phyloP scores from a whole-genome alignment of 2,329 filamentous ascomycete species.

The Fusarium praegraminearum region DNA sequence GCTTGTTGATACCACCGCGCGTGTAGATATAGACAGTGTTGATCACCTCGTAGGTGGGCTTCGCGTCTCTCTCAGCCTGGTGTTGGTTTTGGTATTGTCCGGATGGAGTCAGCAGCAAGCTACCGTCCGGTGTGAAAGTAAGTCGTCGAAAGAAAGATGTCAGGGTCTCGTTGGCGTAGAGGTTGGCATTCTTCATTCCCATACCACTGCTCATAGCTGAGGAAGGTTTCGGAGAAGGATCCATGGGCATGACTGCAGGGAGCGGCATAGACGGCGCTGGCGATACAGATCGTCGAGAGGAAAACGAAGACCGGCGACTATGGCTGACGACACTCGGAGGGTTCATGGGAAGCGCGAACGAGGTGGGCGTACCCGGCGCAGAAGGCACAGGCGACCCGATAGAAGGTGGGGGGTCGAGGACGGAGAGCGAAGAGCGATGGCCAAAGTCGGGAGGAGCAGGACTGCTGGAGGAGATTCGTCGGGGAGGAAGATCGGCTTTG shows the following conservation, averaged over 20 bases:
- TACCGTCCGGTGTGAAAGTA: slow-evolving; percentile 95
- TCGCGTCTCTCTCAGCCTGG: slow-evolving; percentile 72
- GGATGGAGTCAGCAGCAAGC: slow-evolving; percentile 91
- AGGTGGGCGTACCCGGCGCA: slow-evolving; percentile 92
- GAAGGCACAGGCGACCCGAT: slow-evolving; percentile 89
- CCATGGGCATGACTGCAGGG: slow-evolving; percentile 94
- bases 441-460: slow-evolving; percentile 88
- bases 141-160: slow-evolving; percentile 96
- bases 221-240: slow-evolving; percentile 82
- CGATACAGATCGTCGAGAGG: slow-evolving; percentile 86
- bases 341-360: slow-evolving; percentile 91
- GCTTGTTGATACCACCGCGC: slow-evolving; percentile 94
- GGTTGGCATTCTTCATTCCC: slow-evolving; percentile 83
- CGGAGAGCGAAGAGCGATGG: slow-evolving; percentile 73
- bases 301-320: slow-evolving; percentile 95
- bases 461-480: slow-evolving; percentile 90
- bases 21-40: slow-evolving; percentile 99
- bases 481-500: slow-evolving; percentile 90
- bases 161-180: slow-evolving; percentile 96
- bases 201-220: slow-evolving; percentile 66
- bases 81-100: slow-evolving; percentile 92
- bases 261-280: slow-evolving; percentile 94
- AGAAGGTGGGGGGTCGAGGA: slow-evolving; percentile 63
- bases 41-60: slow-evolving; percentile 84
- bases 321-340: slow-evolving; percentile 89